phyloP scores from a whole-genome alignment of 768 basidiomycete genomes.

The Lyophyllum decastes region DNA sequence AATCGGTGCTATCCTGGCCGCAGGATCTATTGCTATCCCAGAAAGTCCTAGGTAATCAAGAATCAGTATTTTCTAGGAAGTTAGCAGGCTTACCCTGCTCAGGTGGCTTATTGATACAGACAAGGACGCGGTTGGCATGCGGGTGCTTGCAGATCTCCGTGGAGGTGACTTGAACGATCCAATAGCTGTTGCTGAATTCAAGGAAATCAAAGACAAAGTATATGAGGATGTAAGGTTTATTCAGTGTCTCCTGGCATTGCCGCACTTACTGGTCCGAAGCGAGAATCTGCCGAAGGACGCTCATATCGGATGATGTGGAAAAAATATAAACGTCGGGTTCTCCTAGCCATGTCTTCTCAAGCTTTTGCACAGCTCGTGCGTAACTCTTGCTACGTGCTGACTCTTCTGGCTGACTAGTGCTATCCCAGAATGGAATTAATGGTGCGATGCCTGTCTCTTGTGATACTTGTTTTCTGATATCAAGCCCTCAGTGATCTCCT shows the following conservation, averaged over 20 bases:
- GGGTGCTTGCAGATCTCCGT: constrained; percentile 85
- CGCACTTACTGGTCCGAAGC: constrained; percentile 40
- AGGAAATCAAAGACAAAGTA: constrained; percentile 85
- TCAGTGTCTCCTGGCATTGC: neutral
- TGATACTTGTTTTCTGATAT: constrained; percentile 8
- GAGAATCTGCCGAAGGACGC: constrained; percentile 72
- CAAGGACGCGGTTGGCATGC: constrained; percentile 80
- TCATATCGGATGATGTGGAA: constrained; percentile 85
- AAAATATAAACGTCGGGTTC: constrained; percentile 81
- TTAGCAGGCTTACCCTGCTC: neutral
- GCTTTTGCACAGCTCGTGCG: constrained; percentile 92
- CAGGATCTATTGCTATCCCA: constrained; percentile 81
- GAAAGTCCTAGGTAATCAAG: constrained; percentile 78
- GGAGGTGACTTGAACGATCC: constrained; percentile 74
- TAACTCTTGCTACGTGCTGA: constrained; percentile 10
- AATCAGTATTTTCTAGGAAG: neutral
- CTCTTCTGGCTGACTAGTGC: neutral
- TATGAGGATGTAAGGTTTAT: constrained; percentile 56
- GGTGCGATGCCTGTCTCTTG: constrained; percentile 44
- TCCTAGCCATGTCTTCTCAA: constrained; percentile 94
- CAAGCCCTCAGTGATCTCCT: constrained; percentile 75
- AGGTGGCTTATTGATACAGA: constrained; percentile 92
- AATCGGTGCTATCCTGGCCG: constrained; percentile 78
- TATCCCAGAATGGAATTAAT: constrained; percentile 86
- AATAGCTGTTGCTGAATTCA: constrained; percentile 79